Conservation (phyloP, 2,329 filamentous ascomycete genomes). For the Monilinia polystroma region DNA sequence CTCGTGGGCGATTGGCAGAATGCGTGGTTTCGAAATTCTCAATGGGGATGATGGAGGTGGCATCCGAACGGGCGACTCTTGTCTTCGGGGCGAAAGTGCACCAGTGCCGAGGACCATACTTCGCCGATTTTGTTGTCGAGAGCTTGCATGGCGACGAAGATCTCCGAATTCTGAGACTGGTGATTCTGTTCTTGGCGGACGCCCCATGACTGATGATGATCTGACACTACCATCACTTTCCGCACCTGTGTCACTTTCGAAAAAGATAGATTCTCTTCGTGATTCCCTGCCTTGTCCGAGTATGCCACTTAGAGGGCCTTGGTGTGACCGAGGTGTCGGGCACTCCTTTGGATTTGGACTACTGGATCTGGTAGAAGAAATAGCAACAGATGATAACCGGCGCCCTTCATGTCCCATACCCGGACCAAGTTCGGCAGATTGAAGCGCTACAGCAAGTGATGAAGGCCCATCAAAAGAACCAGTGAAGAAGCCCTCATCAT, state of each 20-base stretch:
- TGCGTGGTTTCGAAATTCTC: conserved; percentile 78
- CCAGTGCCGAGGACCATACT: conserved; percentile 77
- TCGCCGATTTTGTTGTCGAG: conserved; percentile 78
- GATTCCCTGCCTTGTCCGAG: conserved; percentile 60
- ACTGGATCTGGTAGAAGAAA: conserved; percentile 71
- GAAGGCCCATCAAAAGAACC: conserved; percentile 60
- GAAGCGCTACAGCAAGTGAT: conserved; percentile 55
- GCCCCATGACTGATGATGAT: conserved; percentile 73
- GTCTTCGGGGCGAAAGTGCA: conserved; percentile 74
- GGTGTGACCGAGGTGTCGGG: conserved; percentile 84
- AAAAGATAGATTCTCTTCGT: conserved; percentile 73
- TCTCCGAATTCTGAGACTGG: conserved; percentile 83
- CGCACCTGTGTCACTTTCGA: conserved; percentile 74
- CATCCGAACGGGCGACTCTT: conserved; percentile 81
- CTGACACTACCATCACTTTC: conserved; percentile 80
- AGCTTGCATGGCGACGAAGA: conserved; percentile 72
- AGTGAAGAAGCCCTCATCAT: conserved; percentile 53
- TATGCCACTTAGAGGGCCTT: conserved; percentile 52
- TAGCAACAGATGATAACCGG: conserved; percentile 54
- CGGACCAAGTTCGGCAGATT: conserved; percentile 34
- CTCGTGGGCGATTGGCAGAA: conserved; percentile 58
- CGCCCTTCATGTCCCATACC: conserved; percentile 41
- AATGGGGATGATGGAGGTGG: conserved; percentile 80
- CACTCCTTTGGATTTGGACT: conserved; percentile 79
- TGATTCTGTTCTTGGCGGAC: conserved; percentile 76